Base-by-base conservation (phyloP, 73 alveolate species). In the Uronychia setigera region DNA sequence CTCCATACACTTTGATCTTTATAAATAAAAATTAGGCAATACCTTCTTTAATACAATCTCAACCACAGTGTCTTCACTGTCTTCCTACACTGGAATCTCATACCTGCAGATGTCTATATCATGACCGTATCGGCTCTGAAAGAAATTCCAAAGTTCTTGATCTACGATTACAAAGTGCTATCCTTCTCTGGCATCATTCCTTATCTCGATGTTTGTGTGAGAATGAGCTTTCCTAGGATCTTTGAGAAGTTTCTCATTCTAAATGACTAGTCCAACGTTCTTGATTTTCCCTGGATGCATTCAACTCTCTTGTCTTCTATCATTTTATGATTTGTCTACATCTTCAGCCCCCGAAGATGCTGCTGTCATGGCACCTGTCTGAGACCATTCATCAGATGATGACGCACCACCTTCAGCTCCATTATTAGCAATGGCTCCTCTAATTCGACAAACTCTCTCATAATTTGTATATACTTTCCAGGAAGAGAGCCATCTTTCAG, bases 131-230 rank as follows among this genome's bases (percentile, higher is more conserved):
- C 81, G n/a, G 1, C 34, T 29, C n/a, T 29, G 33, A 0, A 81
- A 78, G 88, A 81, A 81, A 29, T 35, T 33, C 88, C 88, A 81
- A 1, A 81, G 33, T 26, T 81, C 59, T 32, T 81, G 46, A 28
- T 81, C 76, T 11, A 81, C 76, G 1, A 81, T 58, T 74, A 29
- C 1, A 59, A 35, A 81, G 46, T 81, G 60, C 33, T 58, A 35
- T 29, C 74, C 88, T 81, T 81, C 88, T 58, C 80, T 81, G 29
- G 59, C 80, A 58, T 81, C 59, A 11, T 5, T 11, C 19, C 67
- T 46, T 46, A 46, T 11, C 67, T 46, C 67, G 19, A 46, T 46
- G 19, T 46, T 46, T 5, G 67, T 46, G 19, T 11, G 19, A 11
- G 5, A 5, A 19, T 46, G 67, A 5, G n/a, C 67, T 46, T 46